Percentiles rank a stretch among this genome's conserved stretches.
These are phyloP conservation scores for Candida rishiriensis DNA, from an alignment of 805 yeast species.

Conservation along the genomic window DNA sequence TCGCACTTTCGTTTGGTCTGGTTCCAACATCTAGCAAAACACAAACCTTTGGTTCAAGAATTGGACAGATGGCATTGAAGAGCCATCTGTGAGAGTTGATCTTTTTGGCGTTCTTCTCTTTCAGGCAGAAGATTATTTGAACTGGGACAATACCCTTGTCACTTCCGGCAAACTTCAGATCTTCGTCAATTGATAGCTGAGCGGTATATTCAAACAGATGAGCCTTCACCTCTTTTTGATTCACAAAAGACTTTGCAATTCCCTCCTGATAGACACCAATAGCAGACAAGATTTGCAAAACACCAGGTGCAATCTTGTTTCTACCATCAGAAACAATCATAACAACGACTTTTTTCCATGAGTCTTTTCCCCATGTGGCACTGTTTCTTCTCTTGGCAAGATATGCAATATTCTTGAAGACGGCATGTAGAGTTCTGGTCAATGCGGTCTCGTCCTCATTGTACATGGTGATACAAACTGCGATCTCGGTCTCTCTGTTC, in stretches of 20 bases:
- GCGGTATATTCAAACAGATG: conserved; percentile 96
- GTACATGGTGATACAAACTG: conserved; percentile 93
- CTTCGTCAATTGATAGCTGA: conserved; percentile 87
- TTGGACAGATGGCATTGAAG: conserved; percentile 91
- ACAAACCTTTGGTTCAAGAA: conserved; percentile 86
- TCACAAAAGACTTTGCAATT: conserved; percentile 90
- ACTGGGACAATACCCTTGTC: conserved; percentile 92
- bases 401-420: conserved; percentile 88
- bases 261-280: conserved; percentile 98
- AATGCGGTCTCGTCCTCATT: conserved; percentile 89
- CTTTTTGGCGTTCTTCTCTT: conserved; percentile 88
- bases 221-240: conserved; percentile 85
- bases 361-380: conserved; percentile 90
- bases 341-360: conserved; percentile 96
- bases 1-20: conserved; percentile 79
- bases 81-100: conserved; percentile 98
- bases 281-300: conserved; percentile 83
- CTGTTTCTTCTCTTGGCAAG: conserved; percentile 77
- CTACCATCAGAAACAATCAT: conserved; percentile 93
- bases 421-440: conserved; percentile 91
- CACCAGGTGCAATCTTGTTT: conserved; percentile 78
- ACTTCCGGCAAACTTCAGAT: conserved; percentile 83
- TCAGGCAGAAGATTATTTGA: conserved; percentile 86
- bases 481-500: conserved; percentile 88
- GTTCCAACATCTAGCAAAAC: conserved; percentile 96